A percentile compares a stretch with the other conserved stretches of the same genome.
phyloP scores from a whole-genome alignment of 306 rosid species.

The Vigna radiata region DNA sequence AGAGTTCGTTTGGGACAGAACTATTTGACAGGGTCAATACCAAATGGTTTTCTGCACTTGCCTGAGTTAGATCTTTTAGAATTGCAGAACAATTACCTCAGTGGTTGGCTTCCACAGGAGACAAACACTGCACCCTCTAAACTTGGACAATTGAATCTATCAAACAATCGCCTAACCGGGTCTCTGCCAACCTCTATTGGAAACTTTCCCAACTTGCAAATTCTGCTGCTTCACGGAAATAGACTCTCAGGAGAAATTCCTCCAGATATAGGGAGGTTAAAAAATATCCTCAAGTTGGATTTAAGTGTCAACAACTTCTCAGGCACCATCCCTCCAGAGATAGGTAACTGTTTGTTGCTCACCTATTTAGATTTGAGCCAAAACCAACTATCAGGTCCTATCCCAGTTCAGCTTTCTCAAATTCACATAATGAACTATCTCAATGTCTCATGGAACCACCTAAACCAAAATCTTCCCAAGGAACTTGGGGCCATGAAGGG shows the following conservation, averaged over 20 bases:
- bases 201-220: slow-evolving; percentile 72
- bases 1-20: slow-evolving; percentile 88
- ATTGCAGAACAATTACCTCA: slow-evolving; percentile 78
- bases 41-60: slow-evolving; percentile 74
- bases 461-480: slow-evolving; percentile 71
- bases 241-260: slow-evolving; percentile 76
- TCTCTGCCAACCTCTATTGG: slow-evolving; percentile 72
- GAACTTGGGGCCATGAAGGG: slow-evolving; percentile 78
- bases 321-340: slow-evolving; percentile 69
- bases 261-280: slow-evolving; percentile 65
- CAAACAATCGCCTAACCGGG: slow-evolving; percentile 77
- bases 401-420: slow-evolving; percentile 73
- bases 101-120: slow-evolving; percentile 66
- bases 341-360: slow-evolving; percentile 64
- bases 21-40: slow-evolving; percentile 74
- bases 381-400: slow-evolving; percentile 78
- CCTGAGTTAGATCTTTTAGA: slow-evolving; percentile 78
- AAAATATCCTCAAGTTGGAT: slow-evolving; percentile 67
- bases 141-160: slow-evolving; percentile 74
- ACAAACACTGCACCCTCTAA: slow-evolving; percentile 57
- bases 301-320: slow-evolving; percentile 80
- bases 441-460: slow-evolving; percentile 83
- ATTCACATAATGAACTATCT: slow-evolving; percentile 80
- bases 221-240: slow-evolving; percentile 69
- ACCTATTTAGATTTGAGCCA: slow-evolving; percentile 88